These are phyloP conservation scores for Phytophthora litchii DNA, from an alignment of 352 stramenopile genomes.

Conservation along the genomic window DNA sequence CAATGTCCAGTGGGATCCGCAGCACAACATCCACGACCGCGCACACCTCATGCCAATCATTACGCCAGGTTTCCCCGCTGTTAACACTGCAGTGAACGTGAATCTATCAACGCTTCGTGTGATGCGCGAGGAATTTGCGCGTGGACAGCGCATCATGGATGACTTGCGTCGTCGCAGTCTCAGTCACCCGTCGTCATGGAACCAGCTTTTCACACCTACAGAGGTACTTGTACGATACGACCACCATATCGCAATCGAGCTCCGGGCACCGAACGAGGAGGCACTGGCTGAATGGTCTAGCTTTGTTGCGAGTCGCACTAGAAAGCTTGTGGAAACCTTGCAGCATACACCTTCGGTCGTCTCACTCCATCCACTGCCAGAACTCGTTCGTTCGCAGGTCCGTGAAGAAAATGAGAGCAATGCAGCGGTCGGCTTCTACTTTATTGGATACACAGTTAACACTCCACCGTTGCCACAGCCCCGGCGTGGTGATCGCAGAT, in stretches of 20 bases:
- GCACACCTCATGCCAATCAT: conserved; percentile 89
- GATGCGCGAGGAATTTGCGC: conserved; percentile 75
- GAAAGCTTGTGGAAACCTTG: conserved; percentile 84
- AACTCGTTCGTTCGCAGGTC: conserved; percentile 49
- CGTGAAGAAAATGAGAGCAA: conserved; percentile 6
- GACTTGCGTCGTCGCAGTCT: conserved; percentile 68
- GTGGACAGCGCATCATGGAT: conserved; percentile 78
- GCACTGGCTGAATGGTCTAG: conserved; percentile 69
- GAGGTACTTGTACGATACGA: conserved; percentile 88
- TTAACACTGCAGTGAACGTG: conserved; percentile 88
- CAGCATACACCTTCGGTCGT: conserved; percentile 67
- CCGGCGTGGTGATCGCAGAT: conserved; percentile 16
- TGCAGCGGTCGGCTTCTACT: conserved; percentile 57
- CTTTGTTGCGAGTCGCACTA: conserved; percentile 82
- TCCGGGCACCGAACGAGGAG: conserved; percentile 61
- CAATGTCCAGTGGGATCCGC: conserved; percentile 75
- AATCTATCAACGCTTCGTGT: conserved; percentile 79
- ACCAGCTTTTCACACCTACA: conserved; percentile 73
- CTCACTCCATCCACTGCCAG: conserved; percentile 73
- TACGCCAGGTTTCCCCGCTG: conserved; percentile 79
- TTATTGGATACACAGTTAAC: conserved; percentile 72
- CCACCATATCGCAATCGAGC: conserved; percentile 76
- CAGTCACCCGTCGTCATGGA: conserved; percentile 72
- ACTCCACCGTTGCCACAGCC: conserved; percentile 7
- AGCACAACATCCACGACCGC: conserved; percentile 78